Evolutionary conservation across 73 alveolate genomes (phyloP).

Genomic region (Blepharisma stoltei): DNA sequence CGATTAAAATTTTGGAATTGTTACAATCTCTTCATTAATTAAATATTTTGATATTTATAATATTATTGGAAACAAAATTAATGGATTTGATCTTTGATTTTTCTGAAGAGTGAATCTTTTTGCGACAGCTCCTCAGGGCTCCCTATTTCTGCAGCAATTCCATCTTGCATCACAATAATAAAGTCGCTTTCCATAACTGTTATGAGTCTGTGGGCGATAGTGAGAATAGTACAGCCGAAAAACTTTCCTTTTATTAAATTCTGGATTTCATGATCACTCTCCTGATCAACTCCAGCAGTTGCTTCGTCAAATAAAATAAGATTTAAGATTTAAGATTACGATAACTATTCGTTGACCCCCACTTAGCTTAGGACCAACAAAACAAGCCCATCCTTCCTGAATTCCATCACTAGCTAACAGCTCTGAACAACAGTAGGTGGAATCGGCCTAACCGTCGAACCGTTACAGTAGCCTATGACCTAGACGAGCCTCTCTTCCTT

Average conservation of each 20-base stretch:
- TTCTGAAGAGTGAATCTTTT: not conserved
- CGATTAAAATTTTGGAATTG: conserved; percentile 55
- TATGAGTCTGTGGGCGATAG: conserved; percentile 86
- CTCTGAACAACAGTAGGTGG: too few relatives aligned
- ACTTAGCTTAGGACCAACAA: too few relatives aligned
- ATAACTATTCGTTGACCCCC: too few relatives aligned
- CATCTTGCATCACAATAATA: conserved; percentile 66
- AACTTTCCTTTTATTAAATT: conserved; percentile 50
- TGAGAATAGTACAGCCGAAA: conserved; percentile 75
- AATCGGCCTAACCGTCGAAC: too few relatives aligned
- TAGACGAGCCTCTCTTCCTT: too few relatives aligned
- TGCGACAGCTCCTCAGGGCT: conserved; percentile 58
- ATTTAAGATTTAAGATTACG: too few relatives aligned
- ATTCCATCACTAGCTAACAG: too few relatives aligned
- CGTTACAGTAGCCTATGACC: too few relatives aligned
- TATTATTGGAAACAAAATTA: conserved; percentile 47
- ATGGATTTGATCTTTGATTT: conserved; percentile 40
- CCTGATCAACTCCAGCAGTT: conserved; percentile 80
- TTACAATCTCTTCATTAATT: conserved; percentile 58
- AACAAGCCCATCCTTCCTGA: too few relatives aligned
- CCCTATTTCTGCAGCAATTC: conserved; percentile 70
- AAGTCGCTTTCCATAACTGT: conserved; percentile 78
- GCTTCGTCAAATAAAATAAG: conserved; percentile 94
- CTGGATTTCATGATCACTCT: conserved; percentile 74
- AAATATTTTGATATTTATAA: conserved; percentile 48